These are phyloP conservation scores for Lithospermum erythrorhizon DNA, from an alignment of 257 asterid genomes.

Conservation along the genomic window DNA sequence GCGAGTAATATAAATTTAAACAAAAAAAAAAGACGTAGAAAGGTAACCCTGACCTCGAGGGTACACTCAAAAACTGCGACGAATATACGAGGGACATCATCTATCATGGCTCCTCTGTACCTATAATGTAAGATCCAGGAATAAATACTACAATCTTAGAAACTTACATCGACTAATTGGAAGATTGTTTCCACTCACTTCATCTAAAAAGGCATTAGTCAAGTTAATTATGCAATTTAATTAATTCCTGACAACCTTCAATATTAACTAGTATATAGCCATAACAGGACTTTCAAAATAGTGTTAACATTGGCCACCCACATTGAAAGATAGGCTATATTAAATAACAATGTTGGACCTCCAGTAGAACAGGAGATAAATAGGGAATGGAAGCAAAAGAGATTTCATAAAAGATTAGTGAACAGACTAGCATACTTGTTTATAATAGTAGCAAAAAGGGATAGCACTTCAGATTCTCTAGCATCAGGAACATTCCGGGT, in stretches of 20 bases:
- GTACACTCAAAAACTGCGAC: conserved; percentile 98
- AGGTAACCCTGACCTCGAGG: conserved; percentile 50
- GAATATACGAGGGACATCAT: conserved; percentile 89
- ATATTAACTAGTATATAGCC: neutral
- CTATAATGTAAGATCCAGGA: conserved; percentile 17
- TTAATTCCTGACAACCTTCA: neutral
- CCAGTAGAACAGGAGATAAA: neutral
- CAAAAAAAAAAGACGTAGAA: neutral
- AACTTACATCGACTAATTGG: neutral
- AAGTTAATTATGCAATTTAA: neutral
- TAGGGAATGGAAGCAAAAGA: conserved; percentile 2
- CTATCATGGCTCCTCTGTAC: conserved; percentile 83
- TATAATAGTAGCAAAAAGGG: conserved; percentile 92
- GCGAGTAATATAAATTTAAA: neutral
- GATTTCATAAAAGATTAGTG: conserved; percentile 1
- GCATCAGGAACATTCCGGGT: conserved; percentile 98
- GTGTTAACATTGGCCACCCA: neutral
- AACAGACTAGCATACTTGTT: conserved; percentile 56
- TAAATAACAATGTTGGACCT: neutral
- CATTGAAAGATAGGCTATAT: neutral
- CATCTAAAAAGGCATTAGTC: neutral
- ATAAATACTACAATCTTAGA: neutral
- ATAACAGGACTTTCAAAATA: neutral
- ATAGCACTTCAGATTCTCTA: conserved; percentile 96
- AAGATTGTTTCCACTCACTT: neutral